phyloP scores from a whole-genome alignment of 805 yeast genomes.

The Metschnikowia rubicola region DNA sequence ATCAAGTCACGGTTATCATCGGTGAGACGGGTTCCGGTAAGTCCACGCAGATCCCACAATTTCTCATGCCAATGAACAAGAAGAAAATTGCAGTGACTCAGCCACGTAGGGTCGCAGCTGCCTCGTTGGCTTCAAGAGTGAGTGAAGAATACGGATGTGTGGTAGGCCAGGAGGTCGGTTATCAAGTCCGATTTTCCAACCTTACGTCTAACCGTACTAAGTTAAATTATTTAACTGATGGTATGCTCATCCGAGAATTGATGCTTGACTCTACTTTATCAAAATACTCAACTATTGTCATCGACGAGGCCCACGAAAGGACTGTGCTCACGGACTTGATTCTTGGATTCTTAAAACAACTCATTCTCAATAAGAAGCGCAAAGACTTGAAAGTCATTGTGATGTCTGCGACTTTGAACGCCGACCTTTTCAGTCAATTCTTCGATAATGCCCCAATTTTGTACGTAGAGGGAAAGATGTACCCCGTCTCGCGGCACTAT shows the following conservation, averaged over 20 bases:
- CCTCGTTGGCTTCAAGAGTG: slow-evolving; percentile 88
- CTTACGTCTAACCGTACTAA: slow-evolving; percentile 55
- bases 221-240: slow-evolving; percentile 88
- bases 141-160: slow-evolving; percentile 79
- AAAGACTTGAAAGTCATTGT: slow-evolving; percentile 67
- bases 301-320: slow-evolving; percentile 98
- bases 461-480: slow-evolving; percentile 86
- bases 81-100: slow-evolving; percentile 86
- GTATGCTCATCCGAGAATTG: slow-evolving; percentile 91
- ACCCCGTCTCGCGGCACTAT: slow-evolving; percentile 73
- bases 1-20: slow-evolving; percentile 74
- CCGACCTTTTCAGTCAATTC: slow-evolving; percentile 77
- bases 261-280: slow-evolving; percentile 67
- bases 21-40: slow-evolving; percentile 99
- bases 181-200: slow-evolving; percentile 88
- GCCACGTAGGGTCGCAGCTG: slow-evolving; percentile 97
- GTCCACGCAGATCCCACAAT: slow-evolving; percentile 95
- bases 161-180: slow-evolving; percentile 84
- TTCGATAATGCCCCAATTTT: slow-evolving; percentile 78
- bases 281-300: slow-evolving; percentile 70
- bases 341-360: slow-evolving; percentile 79
- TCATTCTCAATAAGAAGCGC: slow-evolving; percentile 47
- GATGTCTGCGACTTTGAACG: slow-evolving; percentile 97
- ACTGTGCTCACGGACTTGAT: slow-evolving; percentile 87
- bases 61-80: slow-evolving; percentile 53